Percentiles rank a stretch among this genome's conserved stretches.
Conservation (phyloP, 2,329 filamentous ascomycete genomes). For the Cladophialophora yegresii region DNA sequence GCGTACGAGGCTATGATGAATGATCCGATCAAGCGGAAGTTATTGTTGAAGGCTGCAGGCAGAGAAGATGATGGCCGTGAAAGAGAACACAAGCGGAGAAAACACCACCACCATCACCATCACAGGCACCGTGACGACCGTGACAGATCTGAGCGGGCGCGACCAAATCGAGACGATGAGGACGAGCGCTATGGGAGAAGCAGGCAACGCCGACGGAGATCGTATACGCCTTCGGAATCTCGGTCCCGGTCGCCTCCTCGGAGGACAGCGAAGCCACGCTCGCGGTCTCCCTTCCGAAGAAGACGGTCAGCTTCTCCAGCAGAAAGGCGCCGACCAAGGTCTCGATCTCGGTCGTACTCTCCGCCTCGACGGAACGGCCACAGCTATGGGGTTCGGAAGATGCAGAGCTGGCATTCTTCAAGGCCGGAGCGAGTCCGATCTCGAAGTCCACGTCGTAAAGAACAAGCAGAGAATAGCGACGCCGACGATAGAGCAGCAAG, state of each 20-base stretch:
- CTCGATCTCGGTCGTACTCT: conserved; percentile 36
- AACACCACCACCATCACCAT: conserved; percentile 45
- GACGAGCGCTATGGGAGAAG: conserved; percentile 32
- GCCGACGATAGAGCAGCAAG: conserved; percentile 66
- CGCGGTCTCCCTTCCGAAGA: conserved; percentile 32
- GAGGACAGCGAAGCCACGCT: conserved; percentile 42
- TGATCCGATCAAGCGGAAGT: conserved; percentile 45
- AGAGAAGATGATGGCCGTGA: conserved; percentile 42
- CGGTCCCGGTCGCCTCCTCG: conserved; percentile 35
- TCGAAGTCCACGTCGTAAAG: conserved; percentile 28
- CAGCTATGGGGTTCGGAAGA: conserved; percentile 41
- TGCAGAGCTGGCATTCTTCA: conserved; percentile 37
- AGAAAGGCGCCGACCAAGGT: conserved; percentile 42
- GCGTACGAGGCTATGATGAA: conserved; percentile 64
- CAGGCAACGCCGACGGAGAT: conserved; percentile 48
- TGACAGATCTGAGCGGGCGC: conserved; percentile 19
- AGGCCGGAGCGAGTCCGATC: conserved; percentile 35
- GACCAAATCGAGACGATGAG: conserved; percentile 36
- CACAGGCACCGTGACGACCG: conserved; percentile 24
- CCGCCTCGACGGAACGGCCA: conserved; percentile 39
- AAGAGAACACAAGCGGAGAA: conserved; percentile 49
- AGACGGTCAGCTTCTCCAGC: conserved; percentile 36
- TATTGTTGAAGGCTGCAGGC: conserved; percentile 59
- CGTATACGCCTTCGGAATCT: conserved; percentile 42
- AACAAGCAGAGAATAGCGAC: conserved; percentile 26